These are phyloP conservation scores for Liquidambar formosana DNA, from an alignment of 164 flowering plant genomes.

Conservation along the genomic window DNA sequence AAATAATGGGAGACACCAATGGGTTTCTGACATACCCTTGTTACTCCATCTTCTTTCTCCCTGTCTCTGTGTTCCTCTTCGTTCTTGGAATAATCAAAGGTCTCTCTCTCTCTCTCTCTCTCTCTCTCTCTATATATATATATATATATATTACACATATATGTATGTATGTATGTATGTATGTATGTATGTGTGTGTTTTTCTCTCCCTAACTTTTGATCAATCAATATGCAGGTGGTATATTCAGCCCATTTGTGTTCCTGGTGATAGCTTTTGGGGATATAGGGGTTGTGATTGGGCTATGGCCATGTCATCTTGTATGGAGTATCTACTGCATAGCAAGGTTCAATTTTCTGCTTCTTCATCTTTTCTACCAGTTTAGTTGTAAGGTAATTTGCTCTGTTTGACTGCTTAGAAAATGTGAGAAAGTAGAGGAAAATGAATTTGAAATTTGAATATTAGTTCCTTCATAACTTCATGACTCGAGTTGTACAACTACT, in stretches of 20 bases:
- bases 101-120: conserved; percentile 4
- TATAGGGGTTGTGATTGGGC: conserved; percentile 12
- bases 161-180: too few relatives aligned
- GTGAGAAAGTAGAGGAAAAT: neutral
- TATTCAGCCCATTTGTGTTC: conserved; percentile 19
- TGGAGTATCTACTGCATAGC: conserved; percentile 17
- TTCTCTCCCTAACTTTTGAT: neutral
- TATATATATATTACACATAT: too few relatives aligned
- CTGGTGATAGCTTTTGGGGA: conserved; percentile 17
- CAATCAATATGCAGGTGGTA: conserved; percentile 5
- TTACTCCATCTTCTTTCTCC: conserved; percentile 5
- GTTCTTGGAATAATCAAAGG: conserved; percentile 8
- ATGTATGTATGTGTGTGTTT: too few relatives aligned
- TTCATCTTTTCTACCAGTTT: neutral
- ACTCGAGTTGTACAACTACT: too few relatives aligned
- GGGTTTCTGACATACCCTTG: conserved; percentile 1
- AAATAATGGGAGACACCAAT: neutral
- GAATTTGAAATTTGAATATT: neutral
- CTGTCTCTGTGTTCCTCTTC: conserved; percentile 4
- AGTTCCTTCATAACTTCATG: too few relatives aligned
- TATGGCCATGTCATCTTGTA: conserved; percentile 19
- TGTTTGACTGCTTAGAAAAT: conserved; percentile 3
- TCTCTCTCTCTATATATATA: too few relatives aligned
- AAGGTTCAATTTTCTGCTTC: neutral
- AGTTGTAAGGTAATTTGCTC: neutral